phyloP scores from a whole-genome alignment of 257 asterid genomes.

The Ehretia macrophylla region DNA sequence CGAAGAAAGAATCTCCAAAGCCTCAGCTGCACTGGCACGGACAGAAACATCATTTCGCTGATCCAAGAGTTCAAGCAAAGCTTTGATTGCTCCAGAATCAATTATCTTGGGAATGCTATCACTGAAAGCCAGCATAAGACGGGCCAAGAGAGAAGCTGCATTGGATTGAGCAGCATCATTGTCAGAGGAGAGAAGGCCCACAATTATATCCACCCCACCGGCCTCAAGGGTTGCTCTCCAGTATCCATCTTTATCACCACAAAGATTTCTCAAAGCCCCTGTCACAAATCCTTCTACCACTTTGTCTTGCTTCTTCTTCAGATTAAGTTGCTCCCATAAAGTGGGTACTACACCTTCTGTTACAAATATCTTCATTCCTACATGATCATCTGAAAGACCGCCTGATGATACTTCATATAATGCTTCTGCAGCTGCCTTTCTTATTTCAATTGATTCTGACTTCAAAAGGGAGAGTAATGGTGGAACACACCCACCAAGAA shows the following conservation, averaged over 20 bases:
- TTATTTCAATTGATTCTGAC: conserved; percentile 58
- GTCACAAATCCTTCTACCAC: conserved; percentile 71
- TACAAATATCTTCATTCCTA: conserved; percentile 76
- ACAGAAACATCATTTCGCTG: conserved; percentile 62
- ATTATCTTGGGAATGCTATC: conserved; percentile 63
- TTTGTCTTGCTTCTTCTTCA: conserved; percentile 55
- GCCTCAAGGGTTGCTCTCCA: conserved; percentile 79
- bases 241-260: conserved; percentile 76
- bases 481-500: conserved; percentile 89
- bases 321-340: conserved; percentile 69
- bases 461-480: conserved; percentile 73
- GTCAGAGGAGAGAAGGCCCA: conserved; percentile 66
- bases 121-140: conserved; percentile 46
- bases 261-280: conserved; percentile 81
- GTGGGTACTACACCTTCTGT: conserved; percentile 83
- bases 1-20: conserved; percentile 63
- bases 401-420: conserved; percentile 61
- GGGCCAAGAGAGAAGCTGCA: conserved; percentile 87
- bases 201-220: conserved; percentile 74
- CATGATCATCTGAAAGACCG: conserved; percentile 71
- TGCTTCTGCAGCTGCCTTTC: conserved; percentile 90
- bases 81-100: conserved; percentile 63
- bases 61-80: conserved; percentile 55
- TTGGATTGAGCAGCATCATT: conserved; percentile 64
- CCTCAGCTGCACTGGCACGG: conserved; percentile 88